A percentile compares a stretch with the other conserved stretches of the same genome.
Conservation (phyloP, 2,329 filamentous ascomycete genomes). For the Clonostachys chloroleuca region DNA sequence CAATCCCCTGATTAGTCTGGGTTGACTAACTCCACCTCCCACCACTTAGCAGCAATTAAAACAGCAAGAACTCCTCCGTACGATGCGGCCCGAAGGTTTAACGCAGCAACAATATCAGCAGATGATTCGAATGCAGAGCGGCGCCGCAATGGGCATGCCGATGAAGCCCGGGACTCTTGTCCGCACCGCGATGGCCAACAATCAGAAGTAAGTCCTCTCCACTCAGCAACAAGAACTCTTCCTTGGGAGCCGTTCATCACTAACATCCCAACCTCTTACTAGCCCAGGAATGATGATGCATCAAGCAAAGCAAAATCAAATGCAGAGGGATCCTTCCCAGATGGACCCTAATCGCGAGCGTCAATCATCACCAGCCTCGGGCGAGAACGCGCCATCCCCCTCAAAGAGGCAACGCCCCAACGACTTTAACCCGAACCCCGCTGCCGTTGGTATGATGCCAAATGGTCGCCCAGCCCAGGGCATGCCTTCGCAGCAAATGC, state of each 20-base stretch:
- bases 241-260: not conserved
- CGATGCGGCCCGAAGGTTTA: constrained; percentile 57
- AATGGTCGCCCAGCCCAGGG: constrained; percentile 68
- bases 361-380: constrained; percentile 75
- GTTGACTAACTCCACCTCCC: constrained; percentile 4
- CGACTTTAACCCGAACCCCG: constrained; percentile 69
- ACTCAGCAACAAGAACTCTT: constrained; percentile 8
- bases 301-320: constrained; percentile 70
- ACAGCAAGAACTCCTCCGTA: constrained; percentile 73
- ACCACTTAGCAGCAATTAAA: constrained; percentile 22
- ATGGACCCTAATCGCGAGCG: constrained; percentile 82
- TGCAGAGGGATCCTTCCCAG: constrained; percentile 83
- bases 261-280: not conserved
- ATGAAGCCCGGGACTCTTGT: constrained; percentile 60
- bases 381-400: constrained; percentile 86
- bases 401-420: constrained; percentile 84
- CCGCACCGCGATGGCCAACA: constrained; percentile 75
- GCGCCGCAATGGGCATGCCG: constrained; percentile 49
- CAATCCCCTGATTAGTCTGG: not conserved
- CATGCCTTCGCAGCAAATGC: constrained; percentile 69
- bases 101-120: constrained; percentile 50
- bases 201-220: constrained; percentile 55
- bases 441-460: constrained; percentile 56
- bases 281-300: constrained; percentile 71
- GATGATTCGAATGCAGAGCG: constrained; percentile 66